phyloP scores from a whole-genome alignment of 2,329 filamentous ascomycete species.

The Thelonectria discophora region DNA sequence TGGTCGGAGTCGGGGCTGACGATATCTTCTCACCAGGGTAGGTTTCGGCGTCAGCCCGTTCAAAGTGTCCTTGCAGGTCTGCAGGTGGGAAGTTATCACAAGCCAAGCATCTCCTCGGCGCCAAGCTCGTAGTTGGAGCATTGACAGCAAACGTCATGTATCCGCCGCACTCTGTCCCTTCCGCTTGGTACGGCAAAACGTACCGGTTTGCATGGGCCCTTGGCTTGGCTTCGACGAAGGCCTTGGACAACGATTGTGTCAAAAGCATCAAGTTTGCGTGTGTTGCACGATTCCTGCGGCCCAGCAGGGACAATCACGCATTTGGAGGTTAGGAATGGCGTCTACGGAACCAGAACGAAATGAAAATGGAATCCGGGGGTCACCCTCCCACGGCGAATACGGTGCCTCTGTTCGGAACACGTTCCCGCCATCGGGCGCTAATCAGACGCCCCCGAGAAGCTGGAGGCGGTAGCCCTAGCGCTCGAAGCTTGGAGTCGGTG shows the following conservation, averaged over 20 bases:
- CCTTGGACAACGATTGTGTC: conserved; percentile 30
- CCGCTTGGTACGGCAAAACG: neutral
- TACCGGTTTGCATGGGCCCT: neutral
- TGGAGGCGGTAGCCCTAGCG: neutral
- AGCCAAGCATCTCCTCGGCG: conserved; percentile 25
- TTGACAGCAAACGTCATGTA: conserved; percentile 30
- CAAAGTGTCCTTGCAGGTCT: conserved; percentile 11
- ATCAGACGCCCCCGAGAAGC: conserved; percentile 17
- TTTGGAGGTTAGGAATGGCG: conserved; percentile 24
- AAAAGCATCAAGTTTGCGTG: conserved; percentile 31
- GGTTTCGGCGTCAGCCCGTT: conserved; percentile 2
- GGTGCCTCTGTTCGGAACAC: conserved; percentile 12
- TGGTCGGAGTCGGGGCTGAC: conserved; percentile 13
- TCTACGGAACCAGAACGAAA: conserved; percentile 10
- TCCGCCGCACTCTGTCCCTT: conserved; percentile 22
- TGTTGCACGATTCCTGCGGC: conserved; percentile 38
- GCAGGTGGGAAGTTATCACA: conserved; percentile 6
- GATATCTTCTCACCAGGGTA: conserved; percentile 4
- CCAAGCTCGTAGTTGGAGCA: conserved; percentile 22
- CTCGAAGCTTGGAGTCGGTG: conserved; percentile 12
- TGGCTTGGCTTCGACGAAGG: neutral
- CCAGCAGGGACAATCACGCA: conserved; percentile 29
- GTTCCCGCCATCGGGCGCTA: conserved; percentile 21
- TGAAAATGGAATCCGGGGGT: neutral
- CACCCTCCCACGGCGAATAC: conserved; percentile 13